Evolutionary conservation across 108 stramenopile species (phyloP).

Genomic region (Cyclotella atomus): DNA sequence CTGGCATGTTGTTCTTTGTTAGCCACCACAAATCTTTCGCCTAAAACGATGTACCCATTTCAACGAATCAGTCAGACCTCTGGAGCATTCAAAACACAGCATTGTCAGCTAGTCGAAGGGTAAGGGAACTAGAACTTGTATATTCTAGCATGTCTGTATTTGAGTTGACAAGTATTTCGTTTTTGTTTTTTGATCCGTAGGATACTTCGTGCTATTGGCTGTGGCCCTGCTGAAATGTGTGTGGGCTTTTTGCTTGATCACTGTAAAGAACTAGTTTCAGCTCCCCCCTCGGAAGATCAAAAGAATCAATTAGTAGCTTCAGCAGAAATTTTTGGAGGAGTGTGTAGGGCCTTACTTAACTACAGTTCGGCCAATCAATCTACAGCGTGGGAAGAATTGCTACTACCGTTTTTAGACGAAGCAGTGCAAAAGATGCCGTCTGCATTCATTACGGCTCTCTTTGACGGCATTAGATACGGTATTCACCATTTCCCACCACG

Average conservation of each 20-base stretch:
- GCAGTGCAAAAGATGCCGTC: constrained; percentile 80
- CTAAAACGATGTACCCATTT: constrained; percentile 79
- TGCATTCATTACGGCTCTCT: constrained; percentile 66
- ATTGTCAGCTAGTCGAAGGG: constrained; percentile 71
- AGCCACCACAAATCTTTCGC: constrained; percentile 71
- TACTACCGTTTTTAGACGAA: constrained; percentile 83
- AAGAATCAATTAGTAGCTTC: constrained; percentile 80
- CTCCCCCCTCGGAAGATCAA: constrained; percentile 91
- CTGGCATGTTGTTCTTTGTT: neutral
- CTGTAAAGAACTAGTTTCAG: constrained; percentile 68
- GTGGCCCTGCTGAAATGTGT: constrained; percentile 42
- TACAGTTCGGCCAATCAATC: constrained; percentile 32
- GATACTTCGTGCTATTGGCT: constrained; percentile 57
- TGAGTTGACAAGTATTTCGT: neutral
- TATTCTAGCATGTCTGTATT: too few species aligned
- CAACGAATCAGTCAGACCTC: constrained; percentile 80
- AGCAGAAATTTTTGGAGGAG: constrained; percentile 88
- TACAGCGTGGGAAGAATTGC: constrained; percentile 58
- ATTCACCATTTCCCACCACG: constrained; percentile 73
- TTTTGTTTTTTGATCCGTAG: neutral
- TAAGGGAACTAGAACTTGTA: neutral
- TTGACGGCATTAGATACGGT: constrained; percentile 74
- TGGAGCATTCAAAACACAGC: constrained; percentile 77
- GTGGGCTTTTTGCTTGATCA: constrained; percentile 57
- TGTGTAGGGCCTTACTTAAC: constrained; percentile 59